Conservation (phyloP, 805 yeast species). For the Saccharomyces kudriavzevii region DNA sequence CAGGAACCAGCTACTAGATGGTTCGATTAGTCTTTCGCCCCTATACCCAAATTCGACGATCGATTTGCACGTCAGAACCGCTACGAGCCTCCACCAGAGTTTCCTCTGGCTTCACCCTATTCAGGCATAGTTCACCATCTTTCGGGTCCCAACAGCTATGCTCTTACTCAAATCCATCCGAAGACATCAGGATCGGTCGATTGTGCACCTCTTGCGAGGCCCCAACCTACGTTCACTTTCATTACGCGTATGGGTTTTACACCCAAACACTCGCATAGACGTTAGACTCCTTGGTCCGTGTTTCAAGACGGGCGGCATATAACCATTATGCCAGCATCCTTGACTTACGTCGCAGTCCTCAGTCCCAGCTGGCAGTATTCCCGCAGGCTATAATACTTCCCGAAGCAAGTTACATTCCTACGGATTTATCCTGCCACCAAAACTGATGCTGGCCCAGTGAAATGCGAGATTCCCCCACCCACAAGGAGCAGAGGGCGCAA, state of each 20-base stretch:
- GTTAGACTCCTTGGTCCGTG: constrained; percentile 38
- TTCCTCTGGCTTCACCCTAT: constrained; percentile 40
- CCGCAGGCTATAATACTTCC: constrained; percentile 30
- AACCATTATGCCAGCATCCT: constrained; percentile 35
- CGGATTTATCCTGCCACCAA: constrained; percentile 31
- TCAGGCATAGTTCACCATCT: constrained; percentile 40
- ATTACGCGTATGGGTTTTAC: constrained; percentile 36
- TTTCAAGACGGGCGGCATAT: constrained; percentile 34
- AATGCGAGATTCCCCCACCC: constrained; percentile 26
- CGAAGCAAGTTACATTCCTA: constrained; percentile 31
- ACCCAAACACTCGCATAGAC: constrained; percentile 37
- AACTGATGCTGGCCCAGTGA: constrained; percentile 34
- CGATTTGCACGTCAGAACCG: constrained; percentile 41
- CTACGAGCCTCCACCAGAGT: constrained; percentile 41
- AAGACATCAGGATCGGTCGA: constrained; percentile 35
- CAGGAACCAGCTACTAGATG: constrained; percentile 39
- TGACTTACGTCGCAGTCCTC: constrained; percentile 33
- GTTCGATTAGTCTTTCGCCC: constrained; percentile 39
- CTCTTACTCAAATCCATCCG: constrained; percentile 38
- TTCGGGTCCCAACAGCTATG: constrained; percentile 40
- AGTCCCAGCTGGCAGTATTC: constrained; percentile 27
- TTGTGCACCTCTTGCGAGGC: constrained; percentile 31
- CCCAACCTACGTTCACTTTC: constrained; percentile 35
- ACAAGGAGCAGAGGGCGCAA: constrained; percentile 24
- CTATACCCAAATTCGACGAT: constrained; percentile 39